A percentile compares a stretch with the other conserved stretches of the same genome.
These are phyloP conservation scores for Cunninghamia lanceolata DNA, from an alignment of 75 land plant species.

Conservation along the genomic window DNA sequence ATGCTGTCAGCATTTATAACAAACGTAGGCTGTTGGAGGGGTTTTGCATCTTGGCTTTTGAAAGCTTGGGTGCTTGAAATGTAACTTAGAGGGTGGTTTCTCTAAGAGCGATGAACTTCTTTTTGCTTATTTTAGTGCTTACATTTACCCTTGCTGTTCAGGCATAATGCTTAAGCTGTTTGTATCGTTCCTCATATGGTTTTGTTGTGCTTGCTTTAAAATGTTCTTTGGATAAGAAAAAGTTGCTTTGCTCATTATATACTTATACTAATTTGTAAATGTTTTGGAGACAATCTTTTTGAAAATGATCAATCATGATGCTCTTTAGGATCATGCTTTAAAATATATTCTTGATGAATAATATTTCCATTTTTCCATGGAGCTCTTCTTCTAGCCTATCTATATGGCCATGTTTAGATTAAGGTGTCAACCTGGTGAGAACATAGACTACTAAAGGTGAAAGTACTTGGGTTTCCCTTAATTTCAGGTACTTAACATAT, in stretches of 20 bases:
- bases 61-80: background rate
- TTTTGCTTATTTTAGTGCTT: background rate
- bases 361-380: background rate
- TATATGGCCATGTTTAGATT: background rate
- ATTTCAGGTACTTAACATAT: background rate
- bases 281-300: background rate
- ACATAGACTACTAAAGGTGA: background rate
- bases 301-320: background rate
- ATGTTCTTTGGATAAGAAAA: background rate
- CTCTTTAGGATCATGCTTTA: background rate
- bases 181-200: background rate
- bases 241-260: too few species aligned
- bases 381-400: background rate
- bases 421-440: background rate
- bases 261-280: too few species aligned
- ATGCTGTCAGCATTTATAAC: background rate
- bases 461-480: background rate
- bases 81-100: background rate
- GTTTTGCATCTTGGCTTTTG: background rate
- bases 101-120: background rate
- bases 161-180: background rate
- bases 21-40: background rate
- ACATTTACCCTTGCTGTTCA: background rate
- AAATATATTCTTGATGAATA: background rate
- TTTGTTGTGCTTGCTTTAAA: background rate